These are phyloP conservation scores for Paraglomus brasilianum DNA, from an alignment of 192 early-diverging fungal genomes.

Conservation along the genomic window DNA sequence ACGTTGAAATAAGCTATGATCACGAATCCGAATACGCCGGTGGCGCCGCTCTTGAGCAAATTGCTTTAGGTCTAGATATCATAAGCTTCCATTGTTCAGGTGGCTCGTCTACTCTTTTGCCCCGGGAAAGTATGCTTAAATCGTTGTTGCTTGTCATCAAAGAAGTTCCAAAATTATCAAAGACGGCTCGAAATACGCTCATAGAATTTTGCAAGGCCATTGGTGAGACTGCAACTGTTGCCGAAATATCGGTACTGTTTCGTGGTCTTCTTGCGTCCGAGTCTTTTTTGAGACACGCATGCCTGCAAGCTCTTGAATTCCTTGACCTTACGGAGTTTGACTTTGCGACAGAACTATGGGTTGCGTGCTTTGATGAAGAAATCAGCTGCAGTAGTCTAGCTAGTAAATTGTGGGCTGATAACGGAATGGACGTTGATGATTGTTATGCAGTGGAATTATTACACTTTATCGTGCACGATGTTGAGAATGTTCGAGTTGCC, in stretches of 20 bases:
- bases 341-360: conserved; percentile 71
- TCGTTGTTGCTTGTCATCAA: conserved; percentile 62
- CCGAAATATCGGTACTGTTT: conserved; percentile 59
- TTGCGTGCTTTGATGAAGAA: conserved; percentile 65
- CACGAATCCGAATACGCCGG: conserved; percentile 42
- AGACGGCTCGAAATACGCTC: conserved; percentile 53
- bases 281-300: conserved; percentile 63
- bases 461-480: conserved; percentile 50
- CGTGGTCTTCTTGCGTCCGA: conserved; percentile 65
- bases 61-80: conserved; percentile 63
- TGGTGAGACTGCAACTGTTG: conserved; percentile 44
- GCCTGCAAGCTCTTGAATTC: conserved; percentile 60
- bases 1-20: conserved; percentile 9
- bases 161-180: conserved; percentile 56
- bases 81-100: conserved; percentile 59
- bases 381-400: conserved; percentile 55
- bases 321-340: conserved; percentile 56
- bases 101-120: conserved; percentile 53
- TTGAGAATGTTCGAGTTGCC: conserved; percentile 55
- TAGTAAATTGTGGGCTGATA: conserved; percentile 62
- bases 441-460: conserved; percentile 47
- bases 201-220: conserved; percentile 48
- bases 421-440: conserved; percentile 53
- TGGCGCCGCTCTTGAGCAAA: conserved; percentile 60
- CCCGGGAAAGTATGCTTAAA: conserved; percentile 63